A percentile compares a stretch with the other conserved stretches of the same genome.
Conservation (phyloP, 306 rosid species). For the Notholithocarpus densiflorus region DNA sequence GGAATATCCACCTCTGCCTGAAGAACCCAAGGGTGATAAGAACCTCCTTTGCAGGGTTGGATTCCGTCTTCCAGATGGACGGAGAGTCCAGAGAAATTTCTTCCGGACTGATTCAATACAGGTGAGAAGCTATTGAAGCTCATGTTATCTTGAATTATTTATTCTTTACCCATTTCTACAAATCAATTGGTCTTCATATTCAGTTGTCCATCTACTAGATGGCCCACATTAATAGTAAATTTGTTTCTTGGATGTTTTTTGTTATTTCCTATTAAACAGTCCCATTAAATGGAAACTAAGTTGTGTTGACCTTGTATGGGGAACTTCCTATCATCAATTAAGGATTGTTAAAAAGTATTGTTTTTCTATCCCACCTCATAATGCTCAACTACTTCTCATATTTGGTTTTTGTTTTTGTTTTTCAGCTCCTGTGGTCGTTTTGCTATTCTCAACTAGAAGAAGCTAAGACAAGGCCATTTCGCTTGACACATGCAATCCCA, state of each 20-base stretch:
- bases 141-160: background rate
- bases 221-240: background rate
- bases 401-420: conserved; percentile 17
- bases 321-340: background rate
- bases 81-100: conserved; percentile 79
- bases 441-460: conserved; percentile 59
- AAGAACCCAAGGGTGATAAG: conserved; percentile 84
- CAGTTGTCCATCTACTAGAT: background rate
- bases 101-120: conserved; percentile 74
- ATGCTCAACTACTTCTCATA: background rate
- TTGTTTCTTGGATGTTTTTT: background rate
- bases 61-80: conserved; percentile 88
- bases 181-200: background rate
- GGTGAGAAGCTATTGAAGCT: conserved; percentile 32
- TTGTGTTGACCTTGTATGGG: background rate
- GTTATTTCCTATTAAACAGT: background rate
- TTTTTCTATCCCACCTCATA: background rate
- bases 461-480: conserved; percentile 58
- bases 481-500: conserved; percentile 82
- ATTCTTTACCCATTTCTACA: background rate
- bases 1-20: conserved; percentile 69
- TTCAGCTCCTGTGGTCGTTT: conserved; percentile 96
- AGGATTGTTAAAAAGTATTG: background rate
- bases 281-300: background rate
- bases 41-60: conserved; percentile 80